Percentiles rank a stretch among this genome's conserved stretches.
Conservation (phyloP, 331 rosid species). For the Spiraea crenata region DNA sequence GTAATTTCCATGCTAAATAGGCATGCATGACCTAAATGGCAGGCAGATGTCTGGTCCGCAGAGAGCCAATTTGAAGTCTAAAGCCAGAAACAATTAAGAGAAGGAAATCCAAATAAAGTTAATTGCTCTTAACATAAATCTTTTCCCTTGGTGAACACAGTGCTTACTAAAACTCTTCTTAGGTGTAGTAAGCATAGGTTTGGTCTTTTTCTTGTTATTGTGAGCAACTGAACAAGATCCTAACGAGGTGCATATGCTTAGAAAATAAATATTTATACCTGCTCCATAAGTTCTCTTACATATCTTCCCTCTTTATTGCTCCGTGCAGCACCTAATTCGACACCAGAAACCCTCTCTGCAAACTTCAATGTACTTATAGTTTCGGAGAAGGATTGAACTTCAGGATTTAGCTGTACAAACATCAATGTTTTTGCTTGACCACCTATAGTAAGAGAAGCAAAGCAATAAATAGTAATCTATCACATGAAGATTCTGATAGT, state of each 20-base stretch:
- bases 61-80: slow-evolving; percentile 2
- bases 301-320: slow-evolving; percentile 98
- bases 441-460: slow-evolving; percentile 44
- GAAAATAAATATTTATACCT: slow-evolving; percentile 46
- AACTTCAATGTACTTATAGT: slow-evolving; percentile 95
- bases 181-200: not conserved
- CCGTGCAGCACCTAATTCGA: slow-evolving; percentile 94
- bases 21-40: not conserved
- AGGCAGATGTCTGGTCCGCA: not conserved
- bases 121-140: not conserved
- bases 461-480: not conserved
- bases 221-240: not conserved
- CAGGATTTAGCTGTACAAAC: slow-evolving; percentile 98
- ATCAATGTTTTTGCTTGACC: slow-evolving; percentile 99
- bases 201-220: not conserved
- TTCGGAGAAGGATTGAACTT: slow-evolving; percentile 77
- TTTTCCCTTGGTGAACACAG: not conserved
- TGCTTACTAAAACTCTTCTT: not conserved
- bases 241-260: slow-evolving; percentile 10
- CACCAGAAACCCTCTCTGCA: slow-evolving; percentile 99
- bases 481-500: not conserved
- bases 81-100: not conserved
- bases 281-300: slow-evolving; percentile 92
- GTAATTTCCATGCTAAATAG: not conserved
- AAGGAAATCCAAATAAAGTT: not conserved